Conservation (phyloP, 768 basidiomycete species). For the Termitomyces sp. region DNA sequence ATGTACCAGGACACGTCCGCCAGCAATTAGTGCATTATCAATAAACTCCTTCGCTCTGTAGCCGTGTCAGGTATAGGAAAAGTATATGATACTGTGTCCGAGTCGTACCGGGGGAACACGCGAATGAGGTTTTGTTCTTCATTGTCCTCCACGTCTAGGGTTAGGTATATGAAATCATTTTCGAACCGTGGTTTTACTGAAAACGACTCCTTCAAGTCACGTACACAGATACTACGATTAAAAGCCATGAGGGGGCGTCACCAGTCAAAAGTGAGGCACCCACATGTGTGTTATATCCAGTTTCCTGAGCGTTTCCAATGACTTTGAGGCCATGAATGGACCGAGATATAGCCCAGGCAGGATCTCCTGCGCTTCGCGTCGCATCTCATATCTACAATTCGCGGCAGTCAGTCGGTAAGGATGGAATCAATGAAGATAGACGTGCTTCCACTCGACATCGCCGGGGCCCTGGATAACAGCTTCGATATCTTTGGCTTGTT, state of each 20-base stretch:
- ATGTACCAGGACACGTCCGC: slow-evolving; percentile 81
- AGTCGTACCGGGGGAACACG: slow-evolving; percentile 74
- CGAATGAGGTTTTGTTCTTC: slow-evolving; percentile 95
- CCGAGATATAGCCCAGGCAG: slow-evolving; percentile 78
- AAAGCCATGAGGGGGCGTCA: slow-evolving; percentile 2
- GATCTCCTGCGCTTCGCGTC: slow-evolving; percentile 92
- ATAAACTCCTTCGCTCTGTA: slow-evolving; percentile 74
- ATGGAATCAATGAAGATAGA: slow-evolving; percentile 5
- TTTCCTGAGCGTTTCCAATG: slow-evolving; percentile 56
- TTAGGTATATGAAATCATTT: slow-evolving; percentile 70
- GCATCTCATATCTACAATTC: slow-evolving; percentile 79
- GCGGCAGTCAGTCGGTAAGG: neutral
- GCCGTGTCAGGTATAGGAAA: neutral
- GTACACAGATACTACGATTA: slow-evolving; percentile 69
- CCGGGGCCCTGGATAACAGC: slow-evolving; percentile 72
- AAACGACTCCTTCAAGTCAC: slow-evolving; percentile 86
- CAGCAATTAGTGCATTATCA: slow-evolving; percentile 51
- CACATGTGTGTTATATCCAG: slow-evolving; percentile 85
- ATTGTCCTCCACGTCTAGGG: slow-evolving; percentile 84
- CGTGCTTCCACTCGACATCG: slow-evolving; percentile 81
- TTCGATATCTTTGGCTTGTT: slow-evolving; percentile 38
- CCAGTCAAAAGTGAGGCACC: slow-evolving; percentile 4
- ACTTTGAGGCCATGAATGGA: slow-evolving; percentile 86
- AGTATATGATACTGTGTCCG: neutral
- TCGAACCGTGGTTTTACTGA: slow-evolving; percentile 85